A percentile compares a stretch with the other conserved stretches of the same genome.
Conservation (phyloP, 805 yeast species). For the Kodamaea sagamina region DNA sequence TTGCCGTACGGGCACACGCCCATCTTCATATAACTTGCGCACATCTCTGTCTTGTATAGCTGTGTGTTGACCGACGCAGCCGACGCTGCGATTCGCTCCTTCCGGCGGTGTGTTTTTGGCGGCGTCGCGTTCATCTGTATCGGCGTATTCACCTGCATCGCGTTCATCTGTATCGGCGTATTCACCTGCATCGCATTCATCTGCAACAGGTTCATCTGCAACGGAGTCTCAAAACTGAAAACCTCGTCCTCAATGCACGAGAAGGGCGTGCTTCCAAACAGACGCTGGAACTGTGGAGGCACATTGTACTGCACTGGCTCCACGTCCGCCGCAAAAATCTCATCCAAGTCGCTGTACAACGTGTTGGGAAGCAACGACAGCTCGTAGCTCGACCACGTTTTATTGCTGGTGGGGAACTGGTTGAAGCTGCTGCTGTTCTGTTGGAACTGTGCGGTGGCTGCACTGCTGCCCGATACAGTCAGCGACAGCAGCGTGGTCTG, state of each 20-base stretch:
- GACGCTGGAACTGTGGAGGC: neutral
- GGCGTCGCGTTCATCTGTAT: neutral
- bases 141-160: neutral
- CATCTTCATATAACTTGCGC: constrained; percentile 71
- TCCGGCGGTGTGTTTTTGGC: neutral
- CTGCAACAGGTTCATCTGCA: neutral
- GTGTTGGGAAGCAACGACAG: constrained; percentile 26
- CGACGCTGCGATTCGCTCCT: neutral
- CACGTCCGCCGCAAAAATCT: constrained; percentile 2
- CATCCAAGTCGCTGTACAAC: constrained; percentile 16
- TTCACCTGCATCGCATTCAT: neutral
- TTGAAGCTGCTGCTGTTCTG: neutral
- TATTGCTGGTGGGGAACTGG: neutral
- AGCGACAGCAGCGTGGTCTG: constrained; percentile 19
- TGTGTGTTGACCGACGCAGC: constrained; percentile 50
- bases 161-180: neutral
- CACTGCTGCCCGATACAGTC: constrained; percentile 13
- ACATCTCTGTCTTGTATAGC: constrained; percentile 86
- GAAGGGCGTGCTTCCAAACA: neutral
- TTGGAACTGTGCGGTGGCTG: constrained; percentile 18
- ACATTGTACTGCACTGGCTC: neutral
- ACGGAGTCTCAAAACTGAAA: constrained; percentile 1
- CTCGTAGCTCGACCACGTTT: constrained; percentile 8
- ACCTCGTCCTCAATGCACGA: constrained; percentile 6
- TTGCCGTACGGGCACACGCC: constrained; percentile 81